A percentile compares a stretch with the other conserved stretches of the same genome.
These are phyloP conservation scores for Athelia sp. DNA, from an alignment of 1,284 basidiomycete species.

Conservation along the genomic window DNA sequence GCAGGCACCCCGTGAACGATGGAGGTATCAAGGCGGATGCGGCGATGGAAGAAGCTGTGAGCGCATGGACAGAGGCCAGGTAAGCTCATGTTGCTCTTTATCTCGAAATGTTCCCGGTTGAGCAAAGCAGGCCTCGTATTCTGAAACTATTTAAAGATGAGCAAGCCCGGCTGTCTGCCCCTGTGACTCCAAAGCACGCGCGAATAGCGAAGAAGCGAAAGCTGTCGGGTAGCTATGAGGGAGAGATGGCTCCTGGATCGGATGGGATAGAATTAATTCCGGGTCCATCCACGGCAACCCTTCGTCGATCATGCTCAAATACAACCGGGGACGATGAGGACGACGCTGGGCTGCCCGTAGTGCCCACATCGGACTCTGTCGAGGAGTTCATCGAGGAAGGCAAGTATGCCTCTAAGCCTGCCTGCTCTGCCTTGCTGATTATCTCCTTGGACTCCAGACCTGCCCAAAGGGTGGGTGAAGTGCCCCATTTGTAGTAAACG, in stretches of 20 bases:
- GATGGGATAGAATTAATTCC: slow-evolving; percentile 18
- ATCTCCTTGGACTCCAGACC: neutral
- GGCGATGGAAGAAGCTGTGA: slow-evolving; percentile 54
- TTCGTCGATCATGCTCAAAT: neutral
- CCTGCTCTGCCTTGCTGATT: neutral
- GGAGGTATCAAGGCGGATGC: slow-evolving; percentile 55
- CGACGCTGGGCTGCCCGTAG: neutral
- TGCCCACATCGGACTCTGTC: neutral
- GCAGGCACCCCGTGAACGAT: slow-evolving; percentile 52
- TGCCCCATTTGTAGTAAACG: slow-evolving; percentile 54
- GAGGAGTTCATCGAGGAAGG: neutral
- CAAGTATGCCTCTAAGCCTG: neutral
- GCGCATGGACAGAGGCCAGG: slow-evolving; percentile 63
- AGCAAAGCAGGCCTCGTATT: slow-evolving; percentile 32
- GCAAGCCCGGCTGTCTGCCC: slow-evolving; percentile 7
- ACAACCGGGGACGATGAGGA: slow-evolving; percentile 1
- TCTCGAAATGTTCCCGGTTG: slow-evolving; percentile 1
- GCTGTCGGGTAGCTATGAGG: slow-evolving; percentile 5
- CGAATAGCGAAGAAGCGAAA: slow-evolving; percentile 25
- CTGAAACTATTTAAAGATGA: slow-evolving; percentile 32
- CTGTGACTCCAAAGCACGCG: slow-evolving; percentile 6
- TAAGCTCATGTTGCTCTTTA: slow-evolving; percentile 21
- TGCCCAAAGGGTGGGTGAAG: slow-evolving; percentile 31
- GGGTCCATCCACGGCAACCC: slow-evolving; percentile 16
- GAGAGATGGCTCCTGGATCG: slow-evolving; percentile 9